Conservation (phyloP, 805 yeast species). For the Pichia phayaonensis region DNA sequence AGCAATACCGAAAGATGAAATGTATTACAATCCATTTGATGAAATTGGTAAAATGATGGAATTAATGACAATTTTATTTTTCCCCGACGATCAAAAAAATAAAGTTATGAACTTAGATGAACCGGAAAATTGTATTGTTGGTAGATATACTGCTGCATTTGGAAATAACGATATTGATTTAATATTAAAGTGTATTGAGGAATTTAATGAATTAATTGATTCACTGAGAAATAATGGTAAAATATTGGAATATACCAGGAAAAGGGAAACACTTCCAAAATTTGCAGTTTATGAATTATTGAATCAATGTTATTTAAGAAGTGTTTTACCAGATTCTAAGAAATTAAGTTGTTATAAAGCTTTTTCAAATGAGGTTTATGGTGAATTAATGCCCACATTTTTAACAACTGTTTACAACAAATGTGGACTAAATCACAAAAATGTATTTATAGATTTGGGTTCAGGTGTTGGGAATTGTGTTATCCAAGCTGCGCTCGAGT, state of each 20-base stretch:
- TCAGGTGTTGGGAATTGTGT: slow-evolving; percentile 94
- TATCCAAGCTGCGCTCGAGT: slow-evolving; percentile 80
- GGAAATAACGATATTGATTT: slow-evolving; percentile 14
- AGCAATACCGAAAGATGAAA: slow-evolving; percentile 45
- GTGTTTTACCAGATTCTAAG: slow-evolving; percentile 66
- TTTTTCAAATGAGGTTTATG: slow-evolving; percentile 85
- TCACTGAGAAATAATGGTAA: slow-evolving; percentile 29
- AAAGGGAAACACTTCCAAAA: slow-evolving; percentile 27
- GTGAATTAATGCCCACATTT: slow-evolving; percentile 78
- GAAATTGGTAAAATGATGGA: slow-evolving; percentile 52
- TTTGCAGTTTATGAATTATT: slow-evolving; percentile 58
- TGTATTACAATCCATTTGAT: slow-evolving; percentile 50
- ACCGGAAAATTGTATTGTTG: slow-evolving; percentile 33
- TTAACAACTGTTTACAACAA: slow-evolving; percentile 56
- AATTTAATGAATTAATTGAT: slow-evolving; percentile 37
- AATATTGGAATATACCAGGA: slow-evolving; percentile 14
- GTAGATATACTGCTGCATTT: slow-evolving; percentile 30
- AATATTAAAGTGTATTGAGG: slow-evolving; percentile 24
- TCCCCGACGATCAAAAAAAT: slow-evolving; percentile 31
- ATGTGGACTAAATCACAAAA: slow-evolving; percentile 45
- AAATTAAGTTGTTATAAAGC: slow-evolving; percentile 69
- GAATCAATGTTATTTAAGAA: slow-evolving; percentile 64
- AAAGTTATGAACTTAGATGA: slow-evolving; percentile 29
- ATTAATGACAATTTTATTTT: slow-evolving; percentile 30
- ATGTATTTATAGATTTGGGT: slow-evolving; percentile 79